Base-by-base conservation (phyloP, 1,284 basidiomycete species). In the Quambalaria eucalypti region DNA sequence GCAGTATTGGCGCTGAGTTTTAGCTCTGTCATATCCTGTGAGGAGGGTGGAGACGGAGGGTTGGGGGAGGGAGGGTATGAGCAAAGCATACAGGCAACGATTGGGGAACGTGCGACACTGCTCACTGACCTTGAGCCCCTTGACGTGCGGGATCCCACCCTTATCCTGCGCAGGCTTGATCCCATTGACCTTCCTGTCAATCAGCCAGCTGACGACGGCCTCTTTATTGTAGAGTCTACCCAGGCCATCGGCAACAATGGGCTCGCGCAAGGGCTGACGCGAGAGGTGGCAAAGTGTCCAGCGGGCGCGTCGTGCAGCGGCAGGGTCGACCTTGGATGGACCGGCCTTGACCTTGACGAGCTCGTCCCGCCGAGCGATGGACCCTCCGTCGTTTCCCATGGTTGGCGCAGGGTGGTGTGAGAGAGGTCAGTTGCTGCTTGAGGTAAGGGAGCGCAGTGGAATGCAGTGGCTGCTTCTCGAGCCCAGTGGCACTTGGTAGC, bases 151-250 rank as follows among this genome's bases (percentile, higher is more conserved):
- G 4, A 58, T 42, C 10, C 28, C 54, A 9, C 19, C 26, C 36
- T 31, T 16, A 12, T 47, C 39, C 29, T 29, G 28, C 19, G 19
- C 31, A 26, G 12, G 23, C 26, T 39, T 29, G 42, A 23, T 23
- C 16, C 7, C 49, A 25, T 5, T 28, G 29, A 49, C 21, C 47
- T 47, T 46, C 21, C 25, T 46, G 12, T 57, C 48, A 10, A 71
- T 58, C 2, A 75, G 59, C 47, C 69, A 69, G n/a, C 60, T 51
- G 1, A 75, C 48, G 8, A 74, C 30, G 0, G 59, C 65, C 36
- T 75, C 73, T 55, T 74, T 74, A 54, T 74, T 75, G 65, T 73
- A 75, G 26, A 75, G 50, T 26, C 62, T 54, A 0, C 73, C 73
- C 14, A 72, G 58, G 3, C 59, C 51, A 53, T 74, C 71, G 6